These are phyloP conservation scores for Dichotomocladium elegans DNA, from an alignment of 371 early-diverging fungal species.

Conservation along the genomic window DNA sequence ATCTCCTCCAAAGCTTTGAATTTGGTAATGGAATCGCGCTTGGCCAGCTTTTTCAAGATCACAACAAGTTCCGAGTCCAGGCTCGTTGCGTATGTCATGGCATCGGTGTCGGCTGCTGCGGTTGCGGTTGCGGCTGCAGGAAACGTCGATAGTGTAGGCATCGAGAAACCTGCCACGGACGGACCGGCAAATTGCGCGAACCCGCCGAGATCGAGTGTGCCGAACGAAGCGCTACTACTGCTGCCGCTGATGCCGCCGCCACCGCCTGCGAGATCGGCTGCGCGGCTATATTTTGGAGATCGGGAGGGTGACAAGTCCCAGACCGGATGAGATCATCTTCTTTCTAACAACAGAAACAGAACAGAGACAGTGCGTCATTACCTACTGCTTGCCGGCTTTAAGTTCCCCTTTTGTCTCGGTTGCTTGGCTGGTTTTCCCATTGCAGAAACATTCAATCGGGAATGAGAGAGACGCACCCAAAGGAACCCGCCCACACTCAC, in stretches of 20 bases:
- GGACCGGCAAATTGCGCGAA: slow-evolving; percentile 60
- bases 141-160: slow-evolving; percentile 3
- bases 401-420: slow-evolving; percentile 61
- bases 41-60: slow-evolving; percentile 59
- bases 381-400: slow-evolving; percentile 75
- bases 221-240: slow-evolving; percentile 40
- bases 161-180: slow-evolving; percentile 7
- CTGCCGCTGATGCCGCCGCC: slow-evolving; percentile 33
- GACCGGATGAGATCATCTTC: too few relatives aligned
- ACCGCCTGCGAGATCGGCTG: slow-evolving; percentile 57
- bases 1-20: slow-evolving; percentile 68
- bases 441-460: background rate
- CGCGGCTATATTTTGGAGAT: slow-evolving; percentile 50
- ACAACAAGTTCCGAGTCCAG: slow-evolving; percentile 55
- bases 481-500: background rate
- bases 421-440: slow-evolving; percentile 53
- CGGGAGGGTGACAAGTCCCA: background rate
- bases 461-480: background rate
- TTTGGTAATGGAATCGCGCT: slow-evolving; percentile 67
- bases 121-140: slow-evolving; percentile 22
- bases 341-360: background rate
- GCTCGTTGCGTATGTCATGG: slow-evolving; percentile 18
- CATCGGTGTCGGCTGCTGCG: slow-evolving; percentile 13
- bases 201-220: slow-evolving; percentile 57
- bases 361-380: slow-evolving; percentile 12